Percentiles rank a stretch among this genome's conserved stretches.
phyloP scores from a whole-genome alignment of 2,329 filamentous ascomycete genomes.

The Byssochlamys sp. region DNA sequence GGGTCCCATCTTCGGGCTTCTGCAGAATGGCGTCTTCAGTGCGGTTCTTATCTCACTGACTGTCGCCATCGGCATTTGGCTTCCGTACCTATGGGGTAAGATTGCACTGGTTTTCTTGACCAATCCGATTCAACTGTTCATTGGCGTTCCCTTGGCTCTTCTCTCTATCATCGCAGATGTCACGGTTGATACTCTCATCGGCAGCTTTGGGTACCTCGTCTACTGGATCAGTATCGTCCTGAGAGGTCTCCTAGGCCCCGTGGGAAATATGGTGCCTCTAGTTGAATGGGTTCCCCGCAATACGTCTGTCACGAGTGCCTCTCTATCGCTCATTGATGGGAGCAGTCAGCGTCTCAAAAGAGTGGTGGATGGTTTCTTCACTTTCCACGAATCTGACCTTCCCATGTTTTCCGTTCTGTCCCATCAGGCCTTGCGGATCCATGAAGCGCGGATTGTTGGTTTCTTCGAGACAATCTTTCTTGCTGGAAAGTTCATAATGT shows the following conservation, averaged over 20 bases:
- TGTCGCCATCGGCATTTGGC: conserved; percentile 72
- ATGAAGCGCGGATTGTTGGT: conserved; percentile 46
- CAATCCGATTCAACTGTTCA: conserved; percentile 59
- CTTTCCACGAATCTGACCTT: conserved; percentile 50
- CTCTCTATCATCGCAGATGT: conserved; percentile 67
- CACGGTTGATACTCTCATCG: conserved; percentile 64
- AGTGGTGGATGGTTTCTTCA: conserved; percentile 29
- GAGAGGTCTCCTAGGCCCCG: conserved; percentile 23
- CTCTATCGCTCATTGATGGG: conserved; percentile 33
- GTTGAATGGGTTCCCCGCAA: conserved; percentile 26
- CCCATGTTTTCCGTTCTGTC: conserved; percentile 69
- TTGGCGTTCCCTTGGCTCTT: conserved; percentile 62
- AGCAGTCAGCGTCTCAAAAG: conserved; percentile 31
- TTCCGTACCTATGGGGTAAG: conserved; percentile 87
- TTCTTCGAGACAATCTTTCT: conserved; percentile 33
- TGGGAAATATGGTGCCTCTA: conserved; percentile 25
- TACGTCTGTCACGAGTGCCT: conserved; percentile 31
- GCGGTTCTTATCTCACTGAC: conserved; percentile 80
- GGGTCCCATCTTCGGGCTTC: conserved; percentile 74
- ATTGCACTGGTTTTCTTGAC: conserved; percentile 69
- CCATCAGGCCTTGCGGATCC: conserved; percentile 55
- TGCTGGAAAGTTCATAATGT: conserved; percentile 33
- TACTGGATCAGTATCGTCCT: conserved; percentile 29
- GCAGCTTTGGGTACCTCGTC: conserved; percentile 48
- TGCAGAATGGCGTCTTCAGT: conserved; percentile 93